phyloP scores from a whole-genome alignment of 2,329 filamentous ascomycete genomes.

The Fusarium proliferatum region DNA sequence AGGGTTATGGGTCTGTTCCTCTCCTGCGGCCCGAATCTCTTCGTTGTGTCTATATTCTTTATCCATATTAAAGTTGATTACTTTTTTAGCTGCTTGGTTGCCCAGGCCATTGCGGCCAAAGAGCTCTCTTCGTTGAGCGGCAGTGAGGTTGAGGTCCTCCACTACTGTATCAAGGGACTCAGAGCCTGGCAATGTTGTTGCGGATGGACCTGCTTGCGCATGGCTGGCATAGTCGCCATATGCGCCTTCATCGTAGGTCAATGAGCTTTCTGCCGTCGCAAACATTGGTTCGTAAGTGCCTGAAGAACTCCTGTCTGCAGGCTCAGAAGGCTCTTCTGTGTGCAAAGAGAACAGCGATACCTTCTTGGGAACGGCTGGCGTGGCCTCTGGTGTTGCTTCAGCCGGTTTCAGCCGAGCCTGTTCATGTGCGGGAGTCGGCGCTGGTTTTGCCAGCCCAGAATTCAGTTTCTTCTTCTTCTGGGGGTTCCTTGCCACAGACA shows the following conservation, averaged over 20 bases:
- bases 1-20: slow-evolving; percentile 81
- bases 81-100: slow-evolving; percentile 59
- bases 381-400: slow-evolving; percentile 21
- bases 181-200: slow-evolving; percentile 44
- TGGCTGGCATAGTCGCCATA: slow-evolving; percentile 48
- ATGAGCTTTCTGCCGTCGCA: slow-evolving; percentile 45
- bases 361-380: slow-evolving; percentile 57
- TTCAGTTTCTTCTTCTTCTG: slow-evolving; percentile 72
- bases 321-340: slow-evolving; percentile 51
- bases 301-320: slow-evolving; percentile 35
- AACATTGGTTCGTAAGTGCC: slow-evolving; percentile 66
- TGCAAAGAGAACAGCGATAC: slow-evolving; percentile 77
- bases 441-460: slow-evolving; percentile 20
- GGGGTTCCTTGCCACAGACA: slow-evolving; percentile 83
- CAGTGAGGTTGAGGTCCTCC: slow-evolving; percentile 80
- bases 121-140: slow-evolving; percentile 81
- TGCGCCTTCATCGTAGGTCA: slow-evolving; percentile 33
- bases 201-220: slow-evolving; percentile 48
- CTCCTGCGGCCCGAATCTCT: slow-evolving; percentile 74
- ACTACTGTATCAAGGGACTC: slow-evolving; percentile 78
- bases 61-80: slow-evolving; percentile 91
- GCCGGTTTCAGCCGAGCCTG: slow-evolving; percentile 29
- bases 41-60: slow-evolving; percentile 89
- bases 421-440: slow-evolving; percentile 15
- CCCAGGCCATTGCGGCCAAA: slow-evolving; percentile 74